phyloP scores from a whole-genome alignment of 2,329 filamentous ascomycete genomes.

The Penicillium sp. region DNA sequence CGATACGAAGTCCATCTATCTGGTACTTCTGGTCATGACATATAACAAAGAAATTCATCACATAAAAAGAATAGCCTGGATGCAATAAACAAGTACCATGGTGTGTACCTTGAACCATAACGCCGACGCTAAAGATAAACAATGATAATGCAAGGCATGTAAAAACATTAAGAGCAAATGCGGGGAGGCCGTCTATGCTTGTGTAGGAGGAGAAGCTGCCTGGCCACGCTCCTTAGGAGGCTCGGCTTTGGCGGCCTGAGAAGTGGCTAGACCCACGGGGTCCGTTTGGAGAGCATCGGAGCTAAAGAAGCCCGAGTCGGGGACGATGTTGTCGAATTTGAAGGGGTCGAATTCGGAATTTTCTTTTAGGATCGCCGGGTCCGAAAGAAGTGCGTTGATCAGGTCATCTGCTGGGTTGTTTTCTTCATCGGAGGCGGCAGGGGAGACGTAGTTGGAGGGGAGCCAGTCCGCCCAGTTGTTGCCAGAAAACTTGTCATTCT shows the following conservation, averaged over 20 bases:
- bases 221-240: constrained; percentile 7
- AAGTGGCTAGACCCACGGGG: constrained; percentile 19
- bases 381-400: constrained; percentile 39
- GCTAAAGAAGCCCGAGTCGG: constrained; percentile 42
- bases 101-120: constrained; percentile 20
- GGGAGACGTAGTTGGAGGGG: constrained; percentile 38
- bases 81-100: constrained; percentile 13
- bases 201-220: constrained; percentile 14
- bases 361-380: constrained; percentile 33
- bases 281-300: constrained; percentile 35
- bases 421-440: constrained; percentile 28
- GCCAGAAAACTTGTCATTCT: constrained; percentile 25
- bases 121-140: constrained; percentile 25
- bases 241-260: constrained; percentile 3
- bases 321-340: constrained; percentile 31
- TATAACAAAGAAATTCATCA: constrained; percentile 10
- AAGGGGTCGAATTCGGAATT: constrained; percentile 35
- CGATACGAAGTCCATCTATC: constrained; percentile 3
- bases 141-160: constrained; percentile 10
- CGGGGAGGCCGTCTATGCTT: background rate
- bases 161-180: constrained; percentile 3
- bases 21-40: constrained; percentile 16
- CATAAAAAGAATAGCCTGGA: constrained; percentile 5
- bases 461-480: constrained; percentile 43
- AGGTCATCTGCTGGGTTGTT: constrained; percentile 31